Evolutionary conservation across 1,284 basidiomycete species (phyloP).

Genomic region (Waitea zeae): DNA sequence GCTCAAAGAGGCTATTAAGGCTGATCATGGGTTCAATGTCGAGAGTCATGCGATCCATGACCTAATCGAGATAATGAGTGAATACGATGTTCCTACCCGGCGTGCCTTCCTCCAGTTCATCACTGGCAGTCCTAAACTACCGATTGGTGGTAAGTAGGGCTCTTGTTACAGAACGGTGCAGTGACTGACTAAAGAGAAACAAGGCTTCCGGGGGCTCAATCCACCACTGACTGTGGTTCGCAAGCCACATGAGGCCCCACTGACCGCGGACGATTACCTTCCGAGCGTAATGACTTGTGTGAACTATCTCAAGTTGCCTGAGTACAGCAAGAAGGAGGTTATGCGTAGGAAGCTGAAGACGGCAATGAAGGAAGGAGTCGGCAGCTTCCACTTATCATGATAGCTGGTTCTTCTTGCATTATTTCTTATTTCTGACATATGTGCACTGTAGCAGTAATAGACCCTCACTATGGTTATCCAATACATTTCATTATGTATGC

Average conservation of each 20-base stretch:
- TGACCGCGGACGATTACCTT: slow-evolving; percentile 86
- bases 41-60: slow-evolving; percentile 85
- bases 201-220: slow-evolving; percentile 89
- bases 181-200: slow-evolving; percentile 1
- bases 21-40: slow-evolving; percentile 95
- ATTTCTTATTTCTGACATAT: slow-evolving; percentile 3
- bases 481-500: too few relatives aligned
- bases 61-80: slow-evolving; percentile 75
- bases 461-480: too few relatives aligned
- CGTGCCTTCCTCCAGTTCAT: slow-evolving; percentile 93
- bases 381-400: slow-evolving; percentile 90
- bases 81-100: slow-evolving; percentile 57
- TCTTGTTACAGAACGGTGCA: not conserved
- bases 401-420: slow-evolving; percentile 3
- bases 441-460: not conserved
- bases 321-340: slow-evolving; percentile 73
- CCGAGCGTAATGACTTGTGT: slow-evolving; percentile 99
- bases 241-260: slow-evolving; percentile 85
- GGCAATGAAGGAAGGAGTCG: slow-evolving; percentile 82
- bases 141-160: slow-evolving; percentile 70
- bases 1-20: slow-evolving; percentile 82
- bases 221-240: slow-evolving; percentile 94
- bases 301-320: slow-evolving; percentile 89
- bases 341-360: slow-evolving; percentile 66
- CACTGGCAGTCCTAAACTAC: slow-evolving; percentile 87